These are phyloP conservation scores for Neonectria neomacrospora DNA, from an alignment of 2,329 filamentous ascomycete species.

Conservation along the genomic window DNA sequence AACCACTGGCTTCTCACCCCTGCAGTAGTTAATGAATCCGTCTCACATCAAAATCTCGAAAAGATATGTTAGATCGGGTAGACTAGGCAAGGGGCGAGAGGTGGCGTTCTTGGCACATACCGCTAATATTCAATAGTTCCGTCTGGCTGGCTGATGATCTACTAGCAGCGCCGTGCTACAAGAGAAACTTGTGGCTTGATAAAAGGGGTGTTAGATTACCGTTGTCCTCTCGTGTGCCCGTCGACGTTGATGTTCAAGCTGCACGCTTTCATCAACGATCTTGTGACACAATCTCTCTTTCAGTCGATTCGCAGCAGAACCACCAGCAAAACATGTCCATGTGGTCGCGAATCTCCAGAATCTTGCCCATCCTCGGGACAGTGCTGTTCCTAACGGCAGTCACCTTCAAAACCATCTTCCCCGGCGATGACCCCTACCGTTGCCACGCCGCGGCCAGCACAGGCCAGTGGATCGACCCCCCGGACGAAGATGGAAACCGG, in stretches of 20 bases:
- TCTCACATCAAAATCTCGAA: background rate
- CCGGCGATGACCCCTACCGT: conserved; percentile 58
- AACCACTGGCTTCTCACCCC: too few species aligned
- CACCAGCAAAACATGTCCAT: background rate
- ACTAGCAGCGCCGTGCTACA: background rate
- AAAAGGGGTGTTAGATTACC: too few species aligned
- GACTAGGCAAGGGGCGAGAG: too few species aligned
- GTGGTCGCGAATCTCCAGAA: background rate
- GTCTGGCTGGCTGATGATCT: background rate
- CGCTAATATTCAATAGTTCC: background rate
- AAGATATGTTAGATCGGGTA: background rate
- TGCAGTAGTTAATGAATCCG: background rate
- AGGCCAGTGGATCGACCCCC: conserved; percentile 59
- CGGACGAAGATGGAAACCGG: conserved; percentile 42
- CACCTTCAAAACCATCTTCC: conserved; percentile 3
- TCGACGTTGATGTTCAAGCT: too few species aligned
- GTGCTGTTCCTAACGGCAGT: background rate
- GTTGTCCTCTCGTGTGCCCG: too few species aligned
- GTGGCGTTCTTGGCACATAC: background rate
- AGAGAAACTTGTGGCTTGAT: too few species aligned
- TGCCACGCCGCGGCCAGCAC: conserved; percentile 61
- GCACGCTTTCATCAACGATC: too few species aligned
- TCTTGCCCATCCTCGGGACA: background rate
- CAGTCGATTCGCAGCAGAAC: background rate
- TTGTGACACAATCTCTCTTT: too few species aligned